Base-by-base conservation (phyloP, 164 flowering plant species). In the Kalanchoe fedtschenkoi region DNA sequence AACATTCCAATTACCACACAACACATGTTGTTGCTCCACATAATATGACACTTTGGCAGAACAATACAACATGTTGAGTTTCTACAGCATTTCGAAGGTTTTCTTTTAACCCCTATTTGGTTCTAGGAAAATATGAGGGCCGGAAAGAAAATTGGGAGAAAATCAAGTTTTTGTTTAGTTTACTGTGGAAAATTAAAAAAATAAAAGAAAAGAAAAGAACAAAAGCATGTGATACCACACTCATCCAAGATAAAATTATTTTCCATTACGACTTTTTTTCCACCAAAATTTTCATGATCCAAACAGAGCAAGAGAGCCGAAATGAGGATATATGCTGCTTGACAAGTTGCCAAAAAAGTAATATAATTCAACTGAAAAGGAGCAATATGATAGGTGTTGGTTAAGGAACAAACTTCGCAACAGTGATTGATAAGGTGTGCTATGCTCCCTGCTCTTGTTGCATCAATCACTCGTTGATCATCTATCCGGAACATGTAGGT, bases 391-490 rank as follows among this genome's bases (percentile, higher is more conserved):
- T 21, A 47, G 56, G 16, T 17, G 0, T 26, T 15, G 32, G 56
- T 51, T 2, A 17, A 51, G 30, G 34, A 51, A 69, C 88, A 60
- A 71, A 93, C 98, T 69, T 87, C 97, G 71, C 99, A 93, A 55
- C 97, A 93, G 66, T 93, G 99, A 73, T 93, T 93, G 62, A 93
- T 90, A 51, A 93, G 69, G 78, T 93, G 99, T 67, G 99, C 99
- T 44, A 93, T 87, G 81, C 96, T 90, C 65, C 99, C 99, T 5
- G 97, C 92, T 69, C 89, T 79, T 30, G 99, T 93, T 34, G 99
- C 99, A 83, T 93, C 99, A 69, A 93, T 81, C n/a, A 93, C 99
- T 62, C 89, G 86, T 47, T 90, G 93, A 72, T 90, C 87, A 73
- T 88, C 92, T 65, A 93, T 81, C 53, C 96, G 79, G 58, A 93